phyloP scores from a whole-genome alignment of 352 stramenopile species.

The Phytophthora parvispora region DNA sequence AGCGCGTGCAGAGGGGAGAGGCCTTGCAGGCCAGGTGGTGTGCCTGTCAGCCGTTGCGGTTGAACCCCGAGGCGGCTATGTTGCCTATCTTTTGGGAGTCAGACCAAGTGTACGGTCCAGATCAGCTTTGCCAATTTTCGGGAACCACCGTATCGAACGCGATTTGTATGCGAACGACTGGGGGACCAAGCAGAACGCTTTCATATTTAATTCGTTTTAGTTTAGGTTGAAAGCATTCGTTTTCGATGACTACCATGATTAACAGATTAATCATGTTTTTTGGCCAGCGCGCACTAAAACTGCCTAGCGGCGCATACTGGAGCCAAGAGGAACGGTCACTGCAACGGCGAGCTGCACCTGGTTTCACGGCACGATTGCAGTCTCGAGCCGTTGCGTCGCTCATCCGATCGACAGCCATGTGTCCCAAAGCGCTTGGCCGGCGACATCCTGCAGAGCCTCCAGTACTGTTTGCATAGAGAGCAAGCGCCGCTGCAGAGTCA shows the following conservation, averaged over 20 bases:
- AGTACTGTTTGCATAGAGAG: conserved; percentile 12
- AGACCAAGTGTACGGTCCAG: conserved; percentile 30
- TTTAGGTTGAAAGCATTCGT: not conserved
- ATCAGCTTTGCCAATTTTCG: not conserved
- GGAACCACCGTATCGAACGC: not conserved
- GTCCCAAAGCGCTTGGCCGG: conserved; percentile 9
- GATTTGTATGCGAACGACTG: not conserved
- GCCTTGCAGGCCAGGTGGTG: conserved; percentile 22
- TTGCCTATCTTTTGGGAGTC: conserved; percentile 14
- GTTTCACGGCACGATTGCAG: conserved; percentile 25
- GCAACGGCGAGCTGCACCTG: conserved; percentile 27
- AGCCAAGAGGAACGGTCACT: conserved; percentile 21
- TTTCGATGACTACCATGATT: not conserved
- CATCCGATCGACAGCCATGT: conserved; percentile 28
- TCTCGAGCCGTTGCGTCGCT: conserved; percentile 15
- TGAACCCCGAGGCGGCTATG: conserved; percentile 8
- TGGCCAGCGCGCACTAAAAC: not conserved
- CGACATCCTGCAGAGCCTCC: not conserved
- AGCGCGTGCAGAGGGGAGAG: conserved; percentile 29
- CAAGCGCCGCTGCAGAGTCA: conserved; percentile 5
- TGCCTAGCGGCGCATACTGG: conserved; percentile 11
- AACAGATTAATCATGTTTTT: not conserved
- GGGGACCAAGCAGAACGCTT: not conserved
- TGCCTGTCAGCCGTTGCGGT: conserved; percentile 30
- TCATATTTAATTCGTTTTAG: not conserved